Conservation (phyloP, 2,329 filamentous ascomycete species). For the Pezicula neosporulosa region DNA sequence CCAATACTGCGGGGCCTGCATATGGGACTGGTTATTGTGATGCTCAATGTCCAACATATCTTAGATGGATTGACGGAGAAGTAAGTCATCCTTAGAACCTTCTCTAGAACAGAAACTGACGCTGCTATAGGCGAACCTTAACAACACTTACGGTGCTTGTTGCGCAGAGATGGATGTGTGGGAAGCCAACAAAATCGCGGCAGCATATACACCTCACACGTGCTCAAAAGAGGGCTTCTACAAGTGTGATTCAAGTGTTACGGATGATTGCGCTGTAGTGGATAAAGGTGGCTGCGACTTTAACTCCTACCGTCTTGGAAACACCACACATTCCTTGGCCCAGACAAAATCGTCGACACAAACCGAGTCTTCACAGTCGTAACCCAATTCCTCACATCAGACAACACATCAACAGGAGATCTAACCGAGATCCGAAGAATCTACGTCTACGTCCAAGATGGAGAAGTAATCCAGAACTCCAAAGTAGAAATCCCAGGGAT, state of each 20-base stretch:
- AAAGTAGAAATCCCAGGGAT: slow-evolving; percentile 40
- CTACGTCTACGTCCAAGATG: slow-evolving; percentile 55
- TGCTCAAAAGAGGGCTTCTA: slow-evolving; percentile 32
- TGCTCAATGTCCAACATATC: slow-evolving; percentile 46
- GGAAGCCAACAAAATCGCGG: slow-evolving; percentile 56
- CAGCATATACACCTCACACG: slow-evolving; percentile 55
- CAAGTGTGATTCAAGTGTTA: not conserved
- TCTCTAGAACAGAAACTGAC: not conserved
- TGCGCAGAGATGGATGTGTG: slow-evolving; percentile 65
- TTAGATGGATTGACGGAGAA: slow-evolving; percentile 35
- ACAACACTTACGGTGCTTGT: slow-evolving; percentile 51
- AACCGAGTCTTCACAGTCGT: slow-evolving; percentile 50
- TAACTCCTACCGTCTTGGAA: slow-evolving; percentile 55
- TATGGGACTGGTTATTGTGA: slow-evolving; percentile 63
- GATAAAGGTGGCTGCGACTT: slow-evolving; percentile 59
- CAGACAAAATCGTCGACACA: slow-evolving; percentile 47
- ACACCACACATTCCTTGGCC: slow-evolving; percentile 50
- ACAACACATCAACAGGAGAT: slow-evolving; percentile 43
- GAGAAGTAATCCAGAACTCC: slow-evolving; percentile 47
- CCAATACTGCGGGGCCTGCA: slow-evolving; percentile 49
- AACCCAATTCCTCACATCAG: slow-evolving; percentile 53
- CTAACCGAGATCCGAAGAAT: slow-evolving; percentile 50
- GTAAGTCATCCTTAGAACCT: slow-evolving; percentile 34
- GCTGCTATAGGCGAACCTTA: slow-evolving; percentile 42
- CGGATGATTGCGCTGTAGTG: slow-evolving; percentile 32